These are phyloP conservation scores for Xylaria sp. DNA, from an alignment of 2,329 filamentous ascomycete species.

Conservation along the genomic window DNA sequence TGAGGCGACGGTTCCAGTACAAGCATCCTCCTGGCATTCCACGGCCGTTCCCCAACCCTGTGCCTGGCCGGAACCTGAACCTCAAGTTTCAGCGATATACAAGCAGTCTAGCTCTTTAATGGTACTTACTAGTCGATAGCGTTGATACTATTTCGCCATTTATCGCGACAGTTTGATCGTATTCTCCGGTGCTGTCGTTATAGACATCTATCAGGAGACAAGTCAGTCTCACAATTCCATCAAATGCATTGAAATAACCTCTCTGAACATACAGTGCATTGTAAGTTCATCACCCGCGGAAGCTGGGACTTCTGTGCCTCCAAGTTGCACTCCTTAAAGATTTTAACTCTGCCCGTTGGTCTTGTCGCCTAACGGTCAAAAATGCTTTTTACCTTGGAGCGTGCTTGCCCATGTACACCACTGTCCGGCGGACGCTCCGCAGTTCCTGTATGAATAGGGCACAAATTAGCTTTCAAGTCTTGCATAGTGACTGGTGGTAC, in stretches of 20 bases:
- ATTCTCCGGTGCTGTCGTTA: slow-evolving; percentile 48
- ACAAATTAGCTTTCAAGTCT: not conserved
- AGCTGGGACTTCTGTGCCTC: slow-evolving; percentile 46
- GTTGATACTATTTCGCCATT: slow-evolving; percentile 48
- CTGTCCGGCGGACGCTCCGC: slow-evolving; percentile 46
- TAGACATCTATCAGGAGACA: slow-evolving; percentile 43
- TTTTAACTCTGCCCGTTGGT: slow-evolving; percentile 1
- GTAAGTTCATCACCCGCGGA: slow-evolving; percentile 44
- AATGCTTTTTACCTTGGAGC: slow-evolving; percentile 37
- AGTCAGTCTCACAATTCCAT: not conserved
- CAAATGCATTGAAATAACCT: no score
- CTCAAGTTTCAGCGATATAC: not conserved
- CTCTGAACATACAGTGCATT: slow-evolving; percentile 46
- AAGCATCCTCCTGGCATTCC: slow-evolving; percentile 49
- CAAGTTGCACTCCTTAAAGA: slow-evolving; percentile 43
- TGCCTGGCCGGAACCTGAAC: slow-evolving; percentile 45
- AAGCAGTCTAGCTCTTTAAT: not conserved
- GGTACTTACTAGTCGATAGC: slow-evolving; percentile 44
- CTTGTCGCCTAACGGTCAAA: not conserved
- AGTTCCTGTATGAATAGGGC: slow-evolving; percentile 37
- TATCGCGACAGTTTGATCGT: slow-evolving; percentile 48
- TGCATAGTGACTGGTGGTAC: not conserved
- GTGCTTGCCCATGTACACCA: slow-evolving; percentile 52
- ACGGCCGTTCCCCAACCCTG: slow-evolving; percentile 51
- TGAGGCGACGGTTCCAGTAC: slow-evolving; percentile 44